These are phyloP conservation scores for Tripterygium wilfordii DNA, from an alignment of 177 flowering plant species.

Conservation along the genomic window DNA sequence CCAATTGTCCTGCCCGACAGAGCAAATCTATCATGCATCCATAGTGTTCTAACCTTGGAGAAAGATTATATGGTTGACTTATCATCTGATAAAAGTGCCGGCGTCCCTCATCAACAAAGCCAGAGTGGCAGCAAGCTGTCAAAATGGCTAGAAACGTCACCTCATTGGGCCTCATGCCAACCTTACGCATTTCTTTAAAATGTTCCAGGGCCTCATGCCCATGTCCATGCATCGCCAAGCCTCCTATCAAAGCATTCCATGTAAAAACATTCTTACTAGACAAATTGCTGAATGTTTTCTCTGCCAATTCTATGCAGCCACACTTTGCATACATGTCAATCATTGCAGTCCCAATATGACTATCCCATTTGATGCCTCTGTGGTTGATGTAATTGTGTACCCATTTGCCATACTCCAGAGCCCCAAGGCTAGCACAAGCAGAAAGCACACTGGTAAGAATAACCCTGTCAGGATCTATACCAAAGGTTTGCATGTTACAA, in stretches of 20 bases:
- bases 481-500: constrained; percentile 29
- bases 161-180: constrained; percentile 38
- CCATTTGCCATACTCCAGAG: constrained; percentile 47
- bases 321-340: constrained; percentile 65
- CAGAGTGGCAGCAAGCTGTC: constrained; percentile 57
- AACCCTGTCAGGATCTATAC: constrained; percentile 38
- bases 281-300: constrained; percentile 23
- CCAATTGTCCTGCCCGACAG: constrained; percentile 42
- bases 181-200: constrained; percentile 28
- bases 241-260: constrained; percentile 52
- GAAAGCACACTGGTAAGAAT: constrained; percentile 52
- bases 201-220: constrained; percentile 36
- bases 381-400: constrained; percentile 40
- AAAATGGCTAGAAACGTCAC: constrained; percentile 50
- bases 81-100: constrained; percentile 22
- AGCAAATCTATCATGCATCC: constrained; percentile 61
- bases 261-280: constrained; percentile 24
- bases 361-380: constrained; percentile 34
- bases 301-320: constrained; percentile 46
- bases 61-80: constrained; percentile 17
- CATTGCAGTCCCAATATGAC: constrained; percentile 46
- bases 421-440: constrained; percentile 60
- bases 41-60: constrained; percentile 41
- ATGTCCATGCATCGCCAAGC: constrained; percentile 53
- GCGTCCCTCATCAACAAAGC: constrained; percentile 46